phyloP scores from a whole-genome alignment of 1,284 basidiomycete genomes.

The Sanghuangporus sanghuang region DNA sequence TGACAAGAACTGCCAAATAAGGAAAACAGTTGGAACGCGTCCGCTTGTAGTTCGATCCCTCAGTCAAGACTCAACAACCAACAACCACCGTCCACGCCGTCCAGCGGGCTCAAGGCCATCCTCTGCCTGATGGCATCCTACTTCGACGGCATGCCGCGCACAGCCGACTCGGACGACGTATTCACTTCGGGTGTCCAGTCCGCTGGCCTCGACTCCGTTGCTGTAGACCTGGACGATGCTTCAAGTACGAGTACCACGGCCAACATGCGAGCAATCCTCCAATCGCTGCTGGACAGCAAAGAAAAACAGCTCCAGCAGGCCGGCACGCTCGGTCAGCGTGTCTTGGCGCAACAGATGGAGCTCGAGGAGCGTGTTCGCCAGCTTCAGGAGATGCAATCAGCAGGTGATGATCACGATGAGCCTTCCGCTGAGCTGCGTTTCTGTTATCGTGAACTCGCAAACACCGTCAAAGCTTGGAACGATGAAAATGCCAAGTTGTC shows the following conservation, averaged over 20 bases:
- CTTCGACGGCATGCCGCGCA: background rate
- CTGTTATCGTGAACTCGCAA: conserved; percentile 72
- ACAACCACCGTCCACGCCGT: too few species aligned
- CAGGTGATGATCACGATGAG: conserved; percentile 52
- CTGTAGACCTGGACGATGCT: background rate
- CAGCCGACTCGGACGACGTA: background rate
- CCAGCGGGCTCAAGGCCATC: background rate
- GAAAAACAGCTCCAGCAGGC: conserved; percentile 87
- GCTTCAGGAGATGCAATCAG: conserved; percentile 62
- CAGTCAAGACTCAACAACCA: too few species aligned
- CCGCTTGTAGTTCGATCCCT: too few species aligned
- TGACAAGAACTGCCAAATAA: too few species aligned
- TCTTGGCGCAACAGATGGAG: conserved; percentile 88
- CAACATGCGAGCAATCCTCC: conserved; percentile 72
- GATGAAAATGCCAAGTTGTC: conserved; percentile 78
- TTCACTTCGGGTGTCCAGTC: background rate
- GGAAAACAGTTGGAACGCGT: too few species aligned
- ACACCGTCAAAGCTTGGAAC: conserved; percentile 78
- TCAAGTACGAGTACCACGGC: conserved; percentile 30
- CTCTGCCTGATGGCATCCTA: background rate
- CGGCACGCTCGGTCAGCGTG: conserved; percentile 84
- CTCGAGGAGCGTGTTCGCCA: conserved; percentile 82
- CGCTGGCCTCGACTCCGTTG: background rate
- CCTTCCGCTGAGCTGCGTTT: conserved; percentile 63
- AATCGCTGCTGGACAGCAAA: conserved; percentile 80